Evolutionary conservation across 1,284 basidiomycete species (phyloP), one percentile per base, ranked within the genome.

Genomic region (Volvariella surrecta): DNA sequence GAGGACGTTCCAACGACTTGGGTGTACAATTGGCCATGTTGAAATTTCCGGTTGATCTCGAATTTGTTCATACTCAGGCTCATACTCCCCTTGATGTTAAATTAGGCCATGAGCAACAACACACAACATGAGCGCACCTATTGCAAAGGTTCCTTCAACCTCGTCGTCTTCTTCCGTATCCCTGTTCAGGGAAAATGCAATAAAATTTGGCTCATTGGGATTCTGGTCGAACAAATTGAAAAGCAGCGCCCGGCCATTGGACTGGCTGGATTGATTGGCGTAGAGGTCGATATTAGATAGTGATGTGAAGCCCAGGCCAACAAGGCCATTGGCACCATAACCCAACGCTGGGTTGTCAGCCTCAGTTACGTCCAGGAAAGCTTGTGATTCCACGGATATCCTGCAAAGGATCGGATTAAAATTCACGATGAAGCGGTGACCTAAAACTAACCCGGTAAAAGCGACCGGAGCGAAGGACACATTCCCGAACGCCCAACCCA

Each of bases 231-330:
- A 89, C 37, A 85, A 63, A 53, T 86, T 89, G 63, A 77, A 82
- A 11, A 89, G 69, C 32, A 89, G 54, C 48, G 75, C 80, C 37
- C 82, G 74, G 30, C 86, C 86, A 4, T 71, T 66, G 2, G 71
- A 67, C 3, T 71, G 67, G 20, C 72, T 69, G 1, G 79, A 74
- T 11, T 59, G 54, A 50, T 82, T 84, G 41, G 88, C 62, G 2
- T 66, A 56, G 10, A 64, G 57, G 55, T 88, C 82, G 38, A 89
- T 72, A 31, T 63, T 72, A 2, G 87, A 89, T 22, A 89, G 71
- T 13, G 75, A 75, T 24, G 77, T 79, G 56, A 89, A 88, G 32
- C 87, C 85, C n/a, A 89, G 69, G 13, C 86, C 86, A 28, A 78
- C 60, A 52, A 89, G 77, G n/a, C 87, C 87, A 48, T 66, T 55